These are phyloP conservation scores for Trichoderma pleuroti DNA, from an alignment of 2,329 filamentous ascomycete species.

Conservation along the genomic window DNA sequence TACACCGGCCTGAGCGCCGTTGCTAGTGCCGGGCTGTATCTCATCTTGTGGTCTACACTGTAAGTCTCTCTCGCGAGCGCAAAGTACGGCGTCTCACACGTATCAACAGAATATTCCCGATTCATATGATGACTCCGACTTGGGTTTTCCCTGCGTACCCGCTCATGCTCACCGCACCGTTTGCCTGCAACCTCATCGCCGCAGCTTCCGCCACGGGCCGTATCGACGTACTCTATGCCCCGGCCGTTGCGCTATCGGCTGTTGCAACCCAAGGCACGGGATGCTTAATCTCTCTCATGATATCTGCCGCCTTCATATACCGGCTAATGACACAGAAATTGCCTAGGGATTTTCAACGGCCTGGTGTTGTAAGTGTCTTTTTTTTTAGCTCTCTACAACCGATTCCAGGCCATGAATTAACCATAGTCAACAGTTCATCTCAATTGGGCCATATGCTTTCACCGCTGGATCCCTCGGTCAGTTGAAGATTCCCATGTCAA, in stretches of 20 bases:
- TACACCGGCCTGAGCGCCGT: conserved; percentile 66
- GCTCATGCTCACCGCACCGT: conserved; percentile 70
- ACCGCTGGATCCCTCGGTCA: conserved; percentile 43
- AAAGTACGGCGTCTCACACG: not conserved
- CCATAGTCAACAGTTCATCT: conserved; percentile 59
- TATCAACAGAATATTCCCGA: conserved; percentile 50
- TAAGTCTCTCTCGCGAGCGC: conserved; percentile 29
- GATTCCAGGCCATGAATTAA: not conserved
- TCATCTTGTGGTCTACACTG: conserved; percentile 65
- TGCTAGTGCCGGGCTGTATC: conserved; percentile 67
- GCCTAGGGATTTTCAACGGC: conserved; percentile 69
- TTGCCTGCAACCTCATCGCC: conserved; percentile 58
- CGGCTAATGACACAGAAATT: conserved; percentile 85
- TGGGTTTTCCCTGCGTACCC: conserved; percentile 89
- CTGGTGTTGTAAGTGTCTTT: conserved; percentile 64
- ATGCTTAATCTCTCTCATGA: conserved; percentile 65
- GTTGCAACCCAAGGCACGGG: conserved; percentile 53
- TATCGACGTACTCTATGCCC: conserved; percentile 33
- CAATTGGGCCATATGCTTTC: conserved; percentile 69
- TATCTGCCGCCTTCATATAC: conserved; percentile 80
- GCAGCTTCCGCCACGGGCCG: conserved; percentile 30
- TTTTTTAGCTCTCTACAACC: not conserved
- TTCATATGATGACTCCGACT: conserved; percentile 80
- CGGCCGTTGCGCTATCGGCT: conserved; percentile 48
- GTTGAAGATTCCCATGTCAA: not conserved